phyloP scores from a whole-genome alignment of 106 monocot genomes.

The Dendrobium nobile region DNA sequence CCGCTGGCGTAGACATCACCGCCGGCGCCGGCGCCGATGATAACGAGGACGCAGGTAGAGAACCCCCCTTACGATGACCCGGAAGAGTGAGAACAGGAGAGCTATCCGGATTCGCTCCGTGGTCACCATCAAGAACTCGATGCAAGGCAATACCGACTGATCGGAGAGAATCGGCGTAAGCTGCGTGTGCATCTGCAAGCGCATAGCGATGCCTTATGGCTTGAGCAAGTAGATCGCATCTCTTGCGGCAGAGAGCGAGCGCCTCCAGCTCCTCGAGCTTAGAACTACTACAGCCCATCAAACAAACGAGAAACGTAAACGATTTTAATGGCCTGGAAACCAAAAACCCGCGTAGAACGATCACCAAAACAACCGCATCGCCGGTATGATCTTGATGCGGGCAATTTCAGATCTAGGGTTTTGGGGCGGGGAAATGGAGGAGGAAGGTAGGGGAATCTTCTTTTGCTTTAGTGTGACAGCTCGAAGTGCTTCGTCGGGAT shows the following conservation, averaged over 20 bases:
- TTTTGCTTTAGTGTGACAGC: slow-evolving; percentile 22
- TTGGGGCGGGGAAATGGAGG: slow-evolving; percentile 4
- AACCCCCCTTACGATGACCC: slow-evolving; percentile 50
- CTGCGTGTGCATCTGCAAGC: slow-evolving; percentile 73
- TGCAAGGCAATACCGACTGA: slow-evolving; percentile 50
- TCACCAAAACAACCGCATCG: neutral
- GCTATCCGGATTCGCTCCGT: neutral
- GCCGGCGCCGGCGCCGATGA: slow-evolving; percentile 5
- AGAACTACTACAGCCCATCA: slow-evolving; percentile 80
- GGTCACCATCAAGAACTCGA: slow-evolving; percentile 34
- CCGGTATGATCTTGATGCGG: neutral
- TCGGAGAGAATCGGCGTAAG: slow-evolving; percentile 55
- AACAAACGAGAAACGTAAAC: neutral
- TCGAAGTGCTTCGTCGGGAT: slow-evolving; percentile 24
- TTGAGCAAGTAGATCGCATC: slow-evolving; percentile 36
- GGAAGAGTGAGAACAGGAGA: slow-evolving; percentile 70
- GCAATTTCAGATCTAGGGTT: slow-evolving; percentile 31
- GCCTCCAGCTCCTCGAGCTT: slow-evolving; percentile 74
- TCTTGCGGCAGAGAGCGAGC: slow-evolving; percentile 45
- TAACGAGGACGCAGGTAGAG: slow-evolving; percentile 18
- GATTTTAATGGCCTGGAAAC: neutral
- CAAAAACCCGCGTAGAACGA: neutral
- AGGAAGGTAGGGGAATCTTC: slow-evolving; percentile 15
- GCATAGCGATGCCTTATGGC: slow-evolving; percentile 72
- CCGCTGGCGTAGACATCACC: neutral